These are phyloP conservation scores for Yamadazyma kanchanaburiensis DNA, from an alignment of 1,139 yeast genomes.

Conservation along the genomic window DNA sequence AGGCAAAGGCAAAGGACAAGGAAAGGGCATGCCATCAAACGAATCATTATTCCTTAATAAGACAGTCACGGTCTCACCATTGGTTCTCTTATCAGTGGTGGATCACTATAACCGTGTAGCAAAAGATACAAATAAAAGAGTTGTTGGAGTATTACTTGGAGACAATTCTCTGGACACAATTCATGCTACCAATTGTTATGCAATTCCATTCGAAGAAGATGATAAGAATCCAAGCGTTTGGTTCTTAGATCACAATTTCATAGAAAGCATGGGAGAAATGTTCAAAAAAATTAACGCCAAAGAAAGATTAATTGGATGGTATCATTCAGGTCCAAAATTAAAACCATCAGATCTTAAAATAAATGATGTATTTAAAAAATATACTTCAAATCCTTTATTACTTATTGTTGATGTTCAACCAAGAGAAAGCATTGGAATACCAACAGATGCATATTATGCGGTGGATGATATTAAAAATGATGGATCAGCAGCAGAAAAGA, in stretches of 20 bases:
- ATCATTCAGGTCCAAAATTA: slow-evolving; percentile 95
- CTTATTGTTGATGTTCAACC: slow-evolving; percentile 92
- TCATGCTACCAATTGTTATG: slow-evolving; percentile 74
- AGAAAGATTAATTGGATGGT: slow-evolving; percentile 97
- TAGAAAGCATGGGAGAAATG: slow-evolving; percentile 97
- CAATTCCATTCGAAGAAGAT: slow-evolving; percentile 96
- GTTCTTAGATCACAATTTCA: slow-evolving; percentile 95
- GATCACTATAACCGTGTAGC: slow-evolving; percentile 92
- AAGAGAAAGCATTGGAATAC: slow-evolving; percentile 67
- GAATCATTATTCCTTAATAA: slow-evolving; percentile 44
- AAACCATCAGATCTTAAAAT: slow-evolving; percentile 85
- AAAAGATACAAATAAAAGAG: slow-evolving; percentile 68
- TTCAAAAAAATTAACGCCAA: slow-evolving; percentile 95
- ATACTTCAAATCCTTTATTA: slow-evolving; percentile 77
- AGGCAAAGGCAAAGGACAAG: no score
- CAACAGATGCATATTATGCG: slow-evolving; percentile 93
- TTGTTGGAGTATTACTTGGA: slow-evolving; percentile 92
- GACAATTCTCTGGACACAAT: slow-evolving; percentile 59
- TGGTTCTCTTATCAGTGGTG: slow-evolving; percentile 88
- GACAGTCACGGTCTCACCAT: slow-evolving; percentile 89
- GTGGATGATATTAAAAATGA: slow-evolving; percentile 95
- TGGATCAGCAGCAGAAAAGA: slow-evolving; percentile 91
- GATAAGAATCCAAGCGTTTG: slow-evolving; percentile 91
- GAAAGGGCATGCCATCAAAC: slow-evolving; percentile 11
- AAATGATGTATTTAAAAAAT: slow-evolving; percentile 82